Conservation (phyloP, 108 stramenopile genomes). For the Hondaea fermentalgiana region DNA sequence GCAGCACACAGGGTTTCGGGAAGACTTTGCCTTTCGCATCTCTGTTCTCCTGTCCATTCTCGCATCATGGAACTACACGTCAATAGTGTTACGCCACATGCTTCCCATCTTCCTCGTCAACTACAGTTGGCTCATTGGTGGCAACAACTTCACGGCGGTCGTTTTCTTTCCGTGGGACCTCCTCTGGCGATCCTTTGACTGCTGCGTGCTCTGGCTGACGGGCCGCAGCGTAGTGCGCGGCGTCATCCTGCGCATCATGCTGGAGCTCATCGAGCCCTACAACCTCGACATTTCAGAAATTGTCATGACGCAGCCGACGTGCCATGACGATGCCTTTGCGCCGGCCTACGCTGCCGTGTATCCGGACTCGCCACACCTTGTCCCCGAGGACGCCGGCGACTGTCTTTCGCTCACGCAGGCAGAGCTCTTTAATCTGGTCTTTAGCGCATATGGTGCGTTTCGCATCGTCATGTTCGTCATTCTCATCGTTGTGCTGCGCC, state of each 20-base stretch:
- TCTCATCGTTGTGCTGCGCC: not conserved
- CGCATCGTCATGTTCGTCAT: not conserved
- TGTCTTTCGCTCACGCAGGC: not conserved
- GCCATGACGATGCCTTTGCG: not conserved
- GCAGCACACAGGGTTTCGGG: not conserved
- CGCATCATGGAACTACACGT: not conserved
- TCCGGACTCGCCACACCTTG: not conserved
- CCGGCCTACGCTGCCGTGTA: not conserved
- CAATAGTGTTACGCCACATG: not conserved
- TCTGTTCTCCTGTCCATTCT: not conserved
- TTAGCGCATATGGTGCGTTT: not conserved
- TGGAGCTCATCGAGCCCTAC: not conserved
- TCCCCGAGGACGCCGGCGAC: not conserved
- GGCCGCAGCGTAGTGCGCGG: conserved; percentile 1
- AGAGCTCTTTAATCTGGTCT: not conserved
- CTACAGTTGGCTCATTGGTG: conserved; percentile 11
- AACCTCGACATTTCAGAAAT: not conserved
- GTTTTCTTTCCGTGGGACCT: not conserved
- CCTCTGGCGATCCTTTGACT: not conserved
- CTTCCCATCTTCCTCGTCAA: conserved; percentile 3
- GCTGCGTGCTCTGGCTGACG: not conserved
- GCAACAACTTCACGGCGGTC: not conserved
- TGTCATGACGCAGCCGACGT: not conserved
- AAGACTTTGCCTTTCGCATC: not conserved
- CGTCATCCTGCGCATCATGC: not conserved